Conservation (phyloP, 805 yeast genomes). For the Metschnikowia aberdeeniae region DNA sequence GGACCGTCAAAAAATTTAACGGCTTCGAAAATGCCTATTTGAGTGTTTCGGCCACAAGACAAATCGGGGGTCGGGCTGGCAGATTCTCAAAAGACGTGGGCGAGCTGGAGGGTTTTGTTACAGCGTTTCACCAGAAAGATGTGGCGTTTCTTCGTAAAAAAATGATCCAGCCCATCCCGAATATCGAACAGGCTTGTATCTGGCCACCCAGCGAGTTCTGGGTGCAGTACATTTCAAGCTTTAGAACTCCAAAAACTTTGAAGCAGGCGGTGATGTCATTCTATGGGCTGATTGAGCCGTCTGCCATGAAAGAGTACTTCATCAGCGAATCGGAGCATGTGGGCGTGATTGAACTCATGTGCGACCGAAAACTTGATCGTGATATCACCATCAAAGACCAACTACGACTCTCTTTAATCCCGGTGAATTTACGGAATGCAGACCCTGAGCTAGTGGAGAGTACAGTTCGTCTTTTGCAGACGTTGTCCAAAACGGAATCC, state of each 20-base stretch:
- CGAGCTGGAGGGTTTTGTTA: constrained; percentile 46
- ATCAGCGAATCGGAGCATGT: constrained; percentile 38
- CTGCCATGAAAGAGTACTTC: constrained; percentile 25
- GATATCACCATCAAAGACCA: constrained; percentile 50
- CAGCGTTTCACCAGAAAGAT: constrained; percentile 46
- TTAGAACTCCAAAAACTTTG: constrained; percentile 48
- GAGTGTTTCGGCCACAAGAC: constrained; percentile 69
- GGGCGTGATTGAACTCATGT: constrained; percentile 42
- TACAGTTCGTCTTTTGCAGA: constrained; percentile 44
- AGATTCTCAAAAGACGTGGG: constrained; percentile 47
- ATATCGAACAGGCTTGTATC: constrained; percentile 58
- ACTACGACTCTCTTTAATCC: constrained; percentile 56
- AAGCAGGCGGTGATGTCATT: constrained; percentile 46
- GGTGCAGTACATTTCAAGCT: constrained; percentile 58
- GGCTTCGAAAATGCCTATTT: constrained; percentile 51
- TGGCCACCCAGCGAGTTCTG: constrained; percentile 80
- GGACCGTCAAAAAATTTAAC: constrained; percentile 63
- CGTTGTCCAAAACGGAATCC: constrained; percentile 53
- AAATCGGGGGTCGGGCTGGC: constrained; percentile 97
- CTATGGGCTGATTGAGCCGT: constrained; percentile 32
- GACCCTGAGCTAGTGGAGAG: constrained; percentile 37
- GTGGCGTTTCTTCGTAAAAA: constrained; percentile 43
- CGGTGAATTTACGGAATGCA: constrained; percentile 37
- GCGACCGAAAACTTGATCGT: constrained; percentile 25
- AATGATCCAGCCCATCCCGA: constrained; percentile 49